Percentiles rank a stretch among this genome's conserved stretches.
phyloP scores from a whole-genome alignment of 306 rosid species.

The Trifolium repens region DNA sequence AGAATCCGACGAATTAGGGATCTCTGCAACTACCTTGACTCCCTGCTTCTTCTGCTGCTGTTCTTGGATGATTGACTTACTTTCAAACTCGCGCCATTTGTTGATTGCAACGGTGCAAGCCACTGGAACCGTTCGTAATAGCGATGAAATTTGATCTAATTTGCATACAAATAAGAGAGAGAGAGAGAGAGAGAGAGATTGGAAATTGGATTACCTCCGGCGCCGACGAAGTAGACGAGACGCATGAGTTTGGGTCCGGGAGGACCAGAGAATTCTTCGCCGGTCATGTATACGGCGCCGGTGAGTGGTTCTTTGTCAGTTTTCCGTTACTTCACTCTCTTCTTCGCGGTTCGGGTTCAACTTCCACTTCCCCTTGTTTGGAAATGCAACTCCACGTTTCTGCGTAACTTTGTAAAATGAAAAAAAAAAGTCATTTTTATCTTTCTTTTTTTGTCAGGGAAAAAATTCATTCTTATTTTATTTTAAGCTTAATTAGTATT shows the following conservation, averaged over 20 bases:
- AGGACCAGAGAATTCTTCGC: conserved; percentile 85
- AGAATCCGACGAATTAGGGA: conserved; percentile 42
- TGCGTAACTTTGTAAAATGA: too few relatives aligned
- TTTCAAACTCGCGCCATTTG: conserved; percentile 65
- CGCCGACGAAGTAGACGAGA: conserved; percentile 72
- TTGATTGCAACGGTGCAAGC: conserved; percentile 56
- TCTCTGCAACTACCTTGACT: conserved; percentile 32
- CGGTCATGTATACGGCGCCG: conserved; percentile 56
- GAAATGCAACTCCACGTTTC: neutral
- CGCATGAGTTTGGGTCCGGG: conserved; percentile 82
- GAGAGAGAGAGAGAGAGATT: neutral
- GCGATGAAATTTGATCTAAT: neutral
- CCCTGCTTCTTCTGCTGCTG: conserved; percentile 39
- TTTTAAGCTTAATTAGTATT: too few relatives aligned
- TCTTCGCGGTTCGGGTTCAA: neutral
- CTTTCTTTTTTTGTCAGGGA: too few relatives aligned
- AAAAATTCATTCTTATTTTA: too few relatives aligned
- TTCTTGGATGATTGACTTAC: conserved; percentile 46
- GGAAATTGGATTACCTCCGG: conserved; percentile 67
- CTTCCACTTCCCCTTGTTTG: too few relatives aligned
- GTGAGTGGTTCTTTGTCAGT: conserved; percentile 9
- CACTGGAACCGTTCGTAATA: conserved; percentile 47
- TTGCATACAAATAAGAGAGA: neutral
- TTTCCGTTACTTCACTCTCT: neutral
- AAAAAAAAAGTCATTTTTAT: too few relatives aligned